These are phyloP conservation scores for Nemania serpens DNA, from an alignment of 2,329 filamentous ascomycete genomes.

Conservation along the genomic window DNA sequence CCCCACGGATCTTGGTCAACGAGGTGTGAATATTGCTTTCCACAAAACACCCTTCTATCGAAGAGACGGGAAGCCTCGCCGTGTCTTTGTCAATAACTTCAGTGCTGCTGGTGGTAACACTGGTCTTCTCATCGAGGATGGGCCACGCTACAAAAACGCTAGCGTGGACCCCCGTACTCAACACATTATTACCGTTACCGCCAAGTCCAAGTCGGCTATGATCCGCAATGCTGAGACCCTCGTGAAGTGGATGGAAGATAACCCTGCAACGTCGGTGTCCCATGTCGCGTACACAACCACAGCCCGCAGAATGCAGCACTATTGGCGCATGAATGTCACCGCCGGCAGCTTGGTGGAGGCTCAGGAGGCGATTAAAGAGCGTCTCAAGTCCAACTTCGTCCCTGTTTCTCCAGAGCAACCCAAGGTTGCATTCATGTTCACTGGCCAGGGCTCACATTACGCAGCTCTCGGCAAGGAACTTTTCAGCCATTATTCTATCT, in stretches of 20 bases:
- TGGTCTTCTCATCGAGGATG: constrained; percentile 67
- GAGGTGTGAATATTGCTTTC: constrained; percentile 63
- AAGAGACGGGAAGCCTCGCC: constrained; percentile 51
- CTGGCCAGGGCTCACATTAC: constrained; percentile 61
- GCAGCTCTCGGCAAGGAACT: constrained; percentile 57
- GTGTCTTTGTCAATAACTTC: constrained; percentile 69
- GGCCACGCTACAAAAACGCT: constrained; percentile 46
- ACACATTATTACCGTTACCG: constrained; percentile 64
- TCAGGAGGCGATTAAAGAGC: constrained; percentile 47
- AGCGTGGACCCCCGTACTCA: constrained; percentile 56
- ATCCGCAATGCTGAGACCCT: constrained; percentile 62
- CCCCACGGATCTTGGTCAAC: constrained; percentile 59
- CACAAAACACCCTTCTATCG: constrained; percentile 57
- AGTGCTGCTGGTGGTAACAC: constrained; percentile 75
- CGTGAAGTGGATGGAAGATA: constrained; percentile 56
- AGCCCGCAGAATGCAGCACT: constrained; percentile 66
- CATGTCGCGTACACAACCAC: constrained; percentile 71
- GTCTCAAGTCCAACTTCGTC: constrained; percentile 49
- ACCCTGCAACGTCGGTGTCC: constrained; percentile 57
- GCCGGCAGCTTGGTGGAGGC: constrained; percentile 50
- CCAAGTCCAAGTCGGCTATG: constrained; percentile 60
- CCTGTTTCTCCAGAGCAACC: constrained; percentile 51
- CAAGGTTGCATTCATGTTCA: constrained; percentile 59
- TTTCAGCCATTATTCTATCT: constrained; percentile 52
- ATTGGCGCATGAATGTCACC: constrained; percentile 57